Percentiles rank a stretch among this genome's conserved stretches.
Evolutionary conservation across 495 filamentous ascomycete genomes (phyloP).

Genomic region (Cudoniella acicularis): DNA sequence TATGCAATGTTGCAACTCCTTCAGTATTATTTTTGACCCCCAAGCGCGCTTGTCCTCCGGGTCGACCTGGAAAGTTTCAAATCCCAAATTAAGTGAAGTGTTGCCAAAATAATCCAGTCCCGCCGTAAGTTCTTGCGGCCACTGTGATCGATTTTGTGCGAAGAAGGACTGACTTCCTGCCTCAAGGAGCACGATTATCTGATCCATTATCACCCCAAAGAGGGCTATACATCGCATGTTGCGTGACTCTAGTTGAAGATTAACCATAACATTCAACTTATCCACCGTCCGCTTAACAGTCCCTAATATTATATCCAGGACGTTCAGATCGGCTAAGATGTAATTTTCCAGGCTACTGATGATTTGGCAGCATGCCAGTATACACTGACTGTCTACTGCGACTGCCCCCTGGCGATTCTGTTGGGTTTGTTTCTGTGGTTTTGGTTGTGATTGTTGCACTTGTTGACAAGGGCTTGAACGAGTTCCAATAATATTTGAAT

Average conservation of each 20-base stretch:
- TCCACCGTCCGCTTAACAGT: background rate
- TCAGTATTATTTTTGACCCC: background rate
- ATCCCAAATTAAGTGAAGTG: background rate
- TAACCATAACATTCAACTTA: background rate
- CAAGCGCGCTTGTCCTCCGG: background rate
- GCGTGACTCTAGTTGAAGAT: background rate
- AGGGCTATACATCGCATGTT: background rate
- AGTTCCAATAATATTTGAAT: too few species aligned
- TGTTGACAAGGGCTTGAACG: too few species aligned
- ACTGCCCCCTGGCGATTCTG: too few species aligned
- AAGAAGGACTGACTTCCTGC: background rate
- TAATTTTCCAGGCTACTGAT: background rate
- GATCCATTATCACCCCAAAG: background rate
- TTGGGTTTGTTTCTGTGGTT: background rate
- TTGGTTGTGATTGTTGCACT: background rate
- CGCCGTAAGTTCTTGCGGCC: background rate
- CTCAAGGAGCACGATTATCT: background rate
- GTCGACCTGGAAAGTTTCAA: background rate
- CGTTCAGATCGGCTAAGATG: background rate
- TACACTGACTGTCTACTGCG: background rate
- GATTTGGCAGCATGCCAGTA: background rate
- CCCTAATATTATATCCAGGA: background rate
- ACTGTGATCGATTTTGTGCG: background rate
- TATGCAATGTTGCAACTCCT: background rate
- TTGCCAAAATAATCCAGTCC: background rate